phyloP scores from a whole-genome alignment of 106 monocot genomes.

The Dioscorea alata region DNA sequence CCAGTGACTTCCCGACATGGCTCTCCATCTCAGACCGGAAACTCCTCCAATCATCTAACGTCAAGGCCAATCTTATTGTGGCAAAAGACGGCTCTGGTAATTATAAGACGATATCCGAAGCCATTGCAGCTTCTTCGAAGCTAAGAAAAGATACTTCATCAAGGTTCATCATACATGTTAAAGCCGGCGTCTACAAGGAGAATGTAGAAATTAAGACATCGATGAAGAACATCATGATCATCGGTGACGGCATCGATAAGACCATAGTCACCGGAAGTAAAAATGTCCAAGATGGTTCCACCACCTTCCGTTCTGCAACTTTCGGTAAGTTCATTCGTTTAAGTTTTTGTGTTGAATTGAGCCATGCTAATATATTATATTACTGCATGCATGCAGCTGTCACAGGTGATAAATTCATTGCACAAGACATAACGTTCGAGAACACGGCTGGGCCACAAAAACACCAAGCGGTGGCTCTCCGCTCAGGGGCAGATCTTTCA shows the following conservation, averaged over 20 bases:
- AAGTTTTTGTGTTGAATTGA: too few species aligned
- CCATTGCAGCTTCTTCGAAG: constrained; percentile 1
- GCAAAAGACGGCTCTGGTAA: constrained; percentile 26
- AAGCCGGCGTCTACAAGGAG: constrained; percentile 2
- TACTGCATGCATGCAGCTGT: neutral
- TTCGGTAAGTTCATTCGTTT: neutral
- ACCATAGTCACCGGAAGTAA: constrained; percentile 1
- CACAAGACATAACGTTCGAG: constrained; percentile 18
- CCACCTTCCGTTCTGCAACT: constrained; percentile 2
- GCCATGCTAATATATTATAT: neutral
- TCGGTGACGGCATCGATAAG: neutral
- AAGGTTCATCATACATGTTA: constrained; percentile 1
- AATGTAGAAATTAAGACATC: neutral
- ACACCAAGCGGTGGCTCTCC: constrained; percentile 23
- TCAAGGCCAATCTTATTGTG: constrained; percentile 16
- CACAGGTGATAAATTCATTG: constrained; percentile 9
- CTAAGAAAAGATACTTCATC: neutral
- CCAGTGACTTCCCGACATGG: constrained; percentile 13
- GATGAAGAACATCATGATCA: constrained; percentile 1
- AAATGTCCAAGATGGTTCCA: constrained; percentile 1
- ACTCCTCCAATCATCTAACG: constrained; percentile 6
- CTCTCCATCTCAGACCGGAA: constrained; percentile 8
- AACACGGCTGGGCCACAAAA: constrained; percentile 21
- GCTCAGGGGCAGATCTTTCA: constrained; percentile 8
- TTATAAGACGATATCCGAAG: constrained; percentile 24